Conservation (phyloP, 163 green algal species). For the Chlamydomonas reinhardtii region DNA sequence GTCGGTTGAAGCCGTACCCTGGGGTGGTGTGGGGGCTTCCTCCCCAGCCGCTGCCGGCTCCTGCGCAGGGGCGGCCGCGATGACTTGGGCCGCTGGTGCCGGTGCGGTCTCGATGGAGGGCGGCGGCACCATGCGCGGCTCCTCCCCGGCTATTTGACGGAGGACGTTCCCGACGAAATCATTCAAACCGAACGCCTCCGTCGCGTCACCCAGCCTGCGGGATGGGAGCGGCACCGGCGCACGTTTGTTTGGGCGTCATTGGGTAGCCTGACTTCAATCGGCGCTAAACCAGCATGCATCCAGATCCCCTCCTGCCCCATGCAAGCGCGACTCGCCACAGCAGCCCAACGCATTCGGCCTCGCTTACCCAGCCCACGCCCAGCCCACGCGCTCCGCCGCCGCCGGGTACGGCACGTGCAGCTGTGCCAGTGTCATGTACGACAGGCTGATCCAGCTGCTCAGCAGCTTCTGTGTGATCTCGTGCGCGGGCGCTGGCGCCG, state of each 20-base stretch:
- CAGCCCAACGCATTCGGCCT: background rate
- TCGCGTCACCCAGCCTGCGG: conserved; percentile 41
- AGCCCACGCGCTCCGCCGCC: conserved; percentile 42
- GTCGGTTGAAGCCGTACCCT: background rate
- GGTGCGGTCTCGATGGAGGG: background rate
- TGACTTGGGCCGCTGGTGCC: background rate
- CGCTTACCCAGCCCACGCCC: conserved; percentile 60
- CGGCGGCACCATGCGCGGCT: conserved; percentile 11
- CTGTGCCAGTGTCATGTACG: conserved; percentile 76
- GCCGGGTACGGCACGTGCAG: conserved; percentile 64
- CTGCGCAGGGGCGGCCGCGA: background rate
- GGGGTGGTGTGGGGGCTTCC: background rate
- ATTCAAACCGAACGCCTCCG: conserved; percentile 69
- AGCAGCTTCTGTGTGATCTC: conserved; percentile 54
- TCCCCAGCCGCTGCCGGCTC: background rate
- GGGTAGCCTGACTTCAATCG: no score
- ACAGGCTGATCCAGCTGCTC: conserved; percentile 63
- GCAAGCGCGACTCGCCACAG: background rate
- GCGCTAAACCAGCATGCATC: no score
- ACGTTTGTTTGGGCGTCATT: no score
- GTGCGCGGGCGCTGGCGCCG: background rate
- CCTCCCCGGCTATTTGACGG: conserved; percentile 12
- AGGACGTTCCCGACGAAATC: conserved; percentile 68
- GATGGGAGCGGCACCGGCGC: background rate
- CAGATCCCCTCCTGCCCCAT: no score